Evolutionary conservation across 106 monocot genomes (phyloP), one percentile per base, ranked within the genome.

Genomic region (Alisma plantagoaquatica): DNA sequence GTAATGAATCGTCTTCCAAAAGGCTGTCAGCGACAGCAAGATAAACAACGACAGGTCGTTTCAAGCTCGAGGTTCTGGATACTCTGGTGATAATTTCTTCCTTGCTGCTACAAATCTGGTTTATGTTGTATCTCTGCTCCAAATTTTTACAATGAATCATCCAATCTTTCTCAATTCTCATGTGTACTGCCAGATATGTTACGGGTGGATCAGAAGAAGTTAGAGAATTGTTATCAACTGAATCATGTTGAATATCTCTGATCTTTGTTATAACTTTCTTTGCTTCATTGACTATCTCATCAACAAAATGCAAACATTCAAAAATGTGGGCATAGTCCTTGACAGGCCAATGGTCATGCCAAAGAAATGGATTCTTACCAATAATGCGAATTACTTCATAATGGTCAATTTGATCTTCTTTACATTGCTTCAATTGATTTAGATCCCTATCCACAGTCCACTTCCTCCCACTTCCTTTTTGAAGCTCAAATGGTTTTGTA

Each of bases 161-260:
- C 89, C 98, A 99, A 51, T 99, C 98, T 47, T 85, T 85, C 49
- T 99, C 98, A 20, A 99, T 82, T 44, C 90, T 79, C 98, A 99
- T 85, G 54, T 99, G 98, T 43, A 99, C 79, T 22, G 86, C 98
- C 26, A 99, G 48, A 30, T 86, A 99, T 2, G 89, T 73, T 19
- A 74, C 64, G 22, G 32, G 33, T 2, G 30, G 17, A 14, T 33
- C 17, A 11, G 24, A 29, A 12, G 35, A 46, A 1, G 18, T 45
- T 23, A 43, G n/a, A 27, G 42, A 22, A 16, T 32, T 29, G 0
- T 14, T 22, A 18, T 52, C 44, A 11, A 46, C 33, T 30, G 41
- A 15, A 32, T 41, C 50, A 25, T 10, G 9, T 8, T 76, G 66
- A 22, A 52, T 21, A 25, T 77, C 68, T 77, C 44, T 70, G 54